Conservation (phyloP, 345 rosid genomes). For the Populus deltoides region DNA sequence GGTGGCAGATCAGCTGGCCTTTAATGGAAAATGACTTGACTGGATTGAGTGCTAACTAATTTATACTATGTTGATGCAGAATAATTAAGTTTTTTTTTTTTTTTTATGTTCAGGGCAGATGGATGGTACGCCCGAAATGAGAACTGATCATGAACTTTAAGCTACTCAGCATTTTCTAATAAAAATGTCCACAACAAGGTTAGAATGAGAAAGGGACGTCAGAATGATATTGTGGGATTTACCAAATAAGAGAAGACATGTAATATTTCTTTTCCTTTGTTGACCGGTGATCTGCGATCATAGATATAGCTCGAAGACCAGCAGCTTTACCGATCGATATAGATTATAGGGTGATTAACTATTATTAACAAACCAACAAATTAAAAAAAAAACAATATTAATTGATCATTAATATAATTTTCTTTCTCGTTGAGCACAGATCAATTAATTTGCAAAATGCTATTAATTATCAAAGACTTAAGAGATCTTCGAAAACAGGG, state of each 20-base stretch:
- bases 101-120: background rate
- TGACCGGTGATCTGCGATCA: too few species aligned
- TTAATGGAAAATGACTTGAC: constrained; percentile 46
- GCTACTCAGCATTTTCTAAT: background rate
- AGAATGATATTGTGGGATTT: background rate
- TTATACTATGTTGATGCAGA: background rate
- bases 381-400: too few species aligned
- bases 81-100: background rate
- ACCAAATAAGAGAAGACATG: background rate
- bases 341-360: too few species aligned
- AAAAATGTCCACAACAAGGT: background rate
- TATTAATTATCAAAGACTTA: too few species aligned
- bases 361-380: too few species aligned
- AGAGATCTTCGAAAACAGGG: too few species aligned
- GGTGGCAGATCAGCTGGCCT: constrained; percentile 19
- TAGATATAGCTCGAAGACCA: too few species aligned
- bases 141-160: background rate
- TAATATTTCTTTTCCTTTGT: too few species aligned
- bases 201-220: background rate
- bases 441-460: too few species aligned
- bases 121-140: background rate
- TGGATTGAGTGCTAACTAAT: background rate
- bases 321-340: too few species aligned
- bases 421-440: background rate
- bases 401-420: background rate